phyloP scores from a whole-genome alignment of 257 asterid species.

The Mentha longifolia region DNA sequence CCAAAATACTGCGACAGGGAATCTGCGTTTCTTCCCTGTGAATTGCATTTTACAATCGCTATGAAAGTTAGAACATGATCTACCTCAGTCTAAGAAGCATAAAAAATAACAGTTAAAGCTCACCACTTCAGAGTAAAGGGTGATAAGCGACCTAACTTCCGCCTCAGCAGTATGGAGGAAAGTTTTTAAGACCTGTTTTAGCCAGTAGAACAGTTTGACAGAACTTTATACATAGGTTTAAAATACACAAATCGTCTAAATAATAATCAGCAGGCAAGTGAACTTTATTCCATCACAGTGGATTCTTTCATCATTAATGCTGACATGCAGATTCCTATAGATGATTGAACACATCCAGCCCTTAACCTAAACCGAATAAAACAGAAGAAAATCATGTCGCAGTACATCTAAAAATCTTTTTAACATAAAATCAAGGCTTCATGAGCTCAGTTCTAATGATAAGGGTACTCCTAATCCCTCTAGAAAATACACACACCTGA shows the following conservation, averaged over 20 bases:
- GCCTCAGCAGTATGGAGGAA: constrained; percentile 92
- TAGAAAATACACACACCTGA: not conserved
- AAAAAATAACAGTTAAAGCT: constrained; percentile 39
- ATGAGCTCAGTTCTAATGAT: not conserved
- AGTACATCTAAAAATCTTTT: not conserved
- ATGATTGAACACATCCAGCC: not conserved
- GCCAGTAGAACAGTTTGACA: constrained; percentile 33
- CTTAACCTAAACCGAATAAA: not conserved
- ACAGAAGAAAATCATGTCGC: not conserved
- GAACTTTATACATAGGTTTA: not conserved
- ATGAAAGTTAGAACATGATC: constrained; percentile 42
- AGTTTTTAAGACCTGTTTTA: constrained; percentile 74
- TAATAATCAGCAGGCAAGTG: not conserved
- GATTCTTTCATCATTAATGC: not conserved
- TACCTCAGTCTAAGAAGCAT: constrained; percentile 38
- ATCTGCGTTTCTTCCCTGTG: constrained; percentile 98
- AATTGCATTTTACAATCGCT: constrained; percentile 31
- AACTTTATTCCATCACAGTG: not conserved
- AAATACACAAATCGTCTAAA: constrained; percentile 8
- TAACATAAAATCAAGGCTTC: not conserved
- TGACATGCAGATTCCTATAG: not conserved
- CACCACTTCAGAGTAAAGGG: constrained; percentile 95
- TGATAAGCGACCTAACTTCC: constrained; percentile 90
- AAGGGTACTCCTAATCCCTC: not conserved
- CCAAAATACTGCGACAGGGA: constrained; percentile 91